These are phyloP conservation scores for Mycena filopes DNA, from an alignment of 768 basidiomycete species.

Conservation along the genomic window DNA sequence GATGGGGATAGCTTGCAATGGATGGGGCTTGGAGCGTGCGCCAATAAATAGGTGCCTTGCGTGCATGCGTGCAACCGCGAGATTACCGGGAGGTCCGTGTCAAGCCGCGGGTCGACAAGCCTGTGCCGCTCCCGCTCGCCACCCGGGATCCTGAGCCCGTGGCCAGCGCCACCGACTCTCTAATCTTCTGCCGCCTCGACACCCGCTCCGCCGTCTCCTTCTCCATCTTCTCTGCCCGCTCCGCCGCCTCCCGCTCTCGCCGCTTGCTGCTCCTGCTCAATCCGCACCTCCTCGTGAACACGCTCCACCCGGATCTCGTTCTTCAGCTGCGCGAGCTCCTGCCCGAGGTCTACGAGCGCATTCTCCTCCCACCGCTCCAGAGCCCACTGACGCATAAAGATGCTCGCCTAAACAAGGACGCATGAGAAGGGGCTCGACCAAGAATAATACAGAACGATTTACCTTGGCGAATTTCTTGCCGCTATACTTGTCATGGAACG, in stretches of 20 bases:
- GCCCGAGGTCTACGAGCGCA: conserved; percentile 64
- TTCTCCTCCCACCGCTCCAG: conserved; percentile 77
- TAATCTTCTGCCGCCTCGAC: conserved; percentile 26
- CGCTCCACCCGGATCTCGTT: conserved; percentile 58
- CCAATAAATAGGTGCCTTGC: conserved; percentile 16
- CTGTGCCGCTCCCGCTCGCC: conserved; percentile 18
- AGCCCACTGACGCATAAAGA: conserved; percentile 89
- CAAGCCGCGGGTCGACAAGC: conserved; percentile 2
- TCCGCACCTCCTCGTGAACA: conserved; percentile 30
- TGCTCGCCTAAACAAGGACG: conserved; percentile 67
- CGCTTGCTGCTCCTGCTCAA: conserved; percentile 34
- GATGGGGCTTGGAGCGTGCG: conserved; percentile 17
- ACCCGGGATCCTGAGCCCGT: conserved; percentile 12
- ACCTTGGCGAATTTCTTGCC: conserved; percentile 92
- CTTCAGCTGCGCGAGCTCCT: conserved; percentile 70
- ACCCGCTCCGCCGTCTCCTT: conserved; percentile 28
- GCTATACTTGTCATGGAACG: conserved; percentile 95
- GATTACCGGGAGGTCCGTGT: conserved; percentile 19
- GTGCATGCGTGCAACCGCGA: background rate
- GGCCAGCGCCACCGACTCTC: conserved; percentile 27
- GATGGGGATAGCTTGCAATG: conserved; percentile 21
- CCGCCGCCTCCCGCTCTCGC: conserved; percentile 31
- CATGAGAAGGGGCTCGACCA: background rate
- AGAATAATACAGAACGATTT: conserved; percentile 13
- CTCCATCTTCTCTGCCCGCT: conserved; percentile 29